Conservation (phyloP, 176 grass and related monocot genomes). For the Triticum urartu region DNA sequence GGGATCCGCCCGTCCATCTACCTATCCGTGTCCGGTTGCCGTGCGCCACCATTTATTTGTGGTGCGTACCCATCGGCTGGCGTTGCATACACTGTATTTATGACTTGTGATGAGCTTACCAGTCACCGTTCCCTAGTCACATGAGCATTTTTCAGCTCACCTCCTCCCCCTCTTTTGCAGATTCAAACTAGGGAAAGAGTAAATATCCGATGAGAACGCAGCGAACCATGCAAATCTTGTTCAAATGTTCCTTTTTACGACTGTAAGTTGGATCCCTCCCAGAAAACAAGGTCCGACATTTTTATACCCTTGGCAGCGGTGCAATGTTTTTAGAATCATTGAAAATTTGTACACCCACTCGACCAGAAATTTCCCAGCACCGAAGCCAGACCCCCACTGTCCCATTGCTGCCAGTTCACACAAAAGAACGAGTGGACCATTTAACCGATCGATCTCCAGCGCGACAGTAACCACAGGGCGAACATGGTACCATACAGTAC, state of each 20-base stretch:
- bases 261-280: too few relatives aligned
- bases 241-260: too few relatives aligned
- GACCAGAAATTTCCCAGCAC: background rate
- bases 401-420: slow-evolving; percentile 10
- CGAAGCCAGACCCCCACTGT: background rate
- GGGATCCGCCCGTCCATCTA: background rate
- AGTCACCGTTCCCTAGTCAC: too few relatives aligned
- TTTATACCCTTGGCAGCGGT: too few relatives aligned
- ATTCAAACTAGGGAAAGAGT: too few relatives aligned
- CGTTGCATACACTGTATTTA: background rate
- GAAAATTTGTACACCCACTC: background rate
- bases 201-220: too few relatives aligned
- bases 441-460: background rate
- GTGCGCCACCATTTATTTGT: background rate
- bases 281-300: too few relatives aligned
- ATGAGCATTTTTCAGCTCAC: too few relatives aligned
- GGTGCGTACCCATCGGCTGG: background rate
- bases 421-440: background rate
- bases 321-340: background rate
- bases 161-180: too few relatives aligned
- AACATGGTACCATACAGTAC: slow-evolving; percentile 17
- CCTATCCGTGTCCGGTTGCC: background rate
- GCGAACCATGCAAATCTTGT: too few relatives aligned
- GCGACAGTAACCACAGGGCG: background rate
- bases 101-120: background rate